These are phyloP conservation scores for Penicillium thymicola DNA, from an alignment of 2,329 filamentous ascomycete genomes.

Conservation along the genomic window DNA sequence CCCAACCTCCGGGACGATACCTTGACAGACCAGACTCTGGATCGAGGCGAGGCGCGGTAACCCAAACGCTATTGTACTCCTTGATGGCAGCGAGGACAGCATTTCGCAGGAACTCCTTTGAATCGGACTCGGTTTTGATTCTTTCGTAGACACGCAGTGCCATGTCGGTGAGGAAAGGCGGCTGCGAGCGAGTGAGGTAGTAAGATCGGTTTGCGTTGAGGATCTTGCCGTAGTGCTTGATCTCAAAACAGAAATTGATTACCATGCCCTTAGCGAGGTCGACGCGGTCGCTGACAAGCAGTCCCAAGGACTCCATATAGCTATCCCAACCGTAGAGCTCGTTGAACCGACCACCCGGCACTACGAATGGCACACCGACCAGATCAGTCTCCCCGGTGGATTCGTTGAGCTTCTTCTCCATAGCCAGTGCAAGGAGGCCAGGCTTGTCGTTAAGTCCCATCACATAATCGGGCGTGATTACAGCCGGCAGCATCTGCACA, in stretches of 20 bases:
- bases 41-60: constrained; percentile 72
- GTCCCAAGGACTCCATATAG: constrained; percentile 93
- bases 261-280: constrained; percentile 94
- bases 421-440: constrained; percentile 82
- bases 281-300: constrained; percentile 79
- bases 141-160: constrained; percentile 88
- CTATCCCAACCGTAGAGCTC: constrained; percentile 99
- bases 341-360: constrained; percentile 95
- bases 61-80: constrained; percentile 91
- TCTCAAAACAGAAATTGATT: constrained; percentile 94
- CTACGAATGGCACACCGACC: constrained; percentile 86
- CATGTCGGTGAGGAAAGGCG: constrained; percentile 97
- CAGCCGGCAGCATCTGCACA: constrained; percentile 68
- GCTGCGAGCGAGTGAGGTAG: constrained; percentile 90
- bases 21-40: constrained; percentile 73
- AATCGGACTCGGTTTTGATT: constrained; percentile 80
- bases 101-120: constrained; percentile 74
- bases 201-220: constrained; percentile 95
- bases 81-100: constrained; percentile 91
- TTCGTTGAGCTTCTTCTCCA: constrained; percentile 70
- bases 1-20: constrained; percentile 78
- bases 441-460: constrained; percentile 81
- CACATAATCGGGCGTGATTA: constrained; percentile 77
- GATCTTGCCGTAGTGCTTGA: constrained; percentile 97
- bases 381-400: constrained; percentile 67